Conservation (phyloP, 305 asterid species). For the Fraxinus baroniana region DNA sequence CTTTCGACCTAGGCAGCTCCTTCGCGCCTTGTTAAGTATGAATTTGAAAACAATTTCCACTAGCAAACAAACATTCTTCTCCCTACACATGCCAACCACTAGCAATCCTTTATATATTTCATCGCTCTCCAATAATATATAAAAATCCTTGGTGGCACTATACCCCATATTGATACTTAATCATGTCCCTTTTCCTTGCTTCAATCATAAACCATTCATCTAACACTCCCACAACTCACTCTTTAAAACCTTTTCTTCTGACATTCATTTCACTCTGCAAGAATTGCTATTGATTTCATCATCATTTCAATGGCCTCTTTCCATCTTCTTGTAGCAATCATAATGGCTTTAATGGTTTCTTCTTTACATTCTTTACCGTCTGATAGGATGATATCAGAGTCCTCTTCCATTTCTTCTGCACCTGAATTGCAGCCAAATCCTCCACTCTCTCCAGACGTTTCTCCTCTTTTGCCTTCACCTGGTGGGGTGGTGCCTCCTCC, state of each 20-base stretch:
- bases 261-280: constrained; percentile 8
- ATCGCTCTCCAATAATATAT: constrained; percentile 36
- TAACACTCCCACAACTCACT: constrained; percentile 17
- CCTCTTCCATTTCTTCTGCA: constrained; percentile 42
- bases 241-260: constrained; percentile 3
- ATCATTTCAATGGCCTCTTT: constrained; percentile 52
- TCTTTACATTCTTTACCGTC: constrained; percentile 35
- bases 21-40: background rate
- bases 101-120: constrained; percentile 32
- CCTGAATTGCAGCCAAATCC: constrained; percentile 53
- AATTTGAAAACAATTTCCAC: constrained; percentile 24
- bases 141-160: constrained; percentile 31
- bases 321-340: constrained; percentile 32
- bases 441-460: constrained; percentile 64
- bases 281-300: constrained; percentile 33
- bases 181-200: background rate
- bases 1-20: background rate
- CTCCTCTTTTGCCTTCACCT: constrained; percentile 75
- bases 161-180: constrained; percentile 39
- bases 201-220: constrained; percentile 10
- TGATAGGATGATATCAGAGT: constrained; percentile 10
- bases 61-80: constrained; percentile 32
- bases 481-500: constrained; percentile 39
- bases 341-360: constrained; percentile 27
- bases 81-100: constrained; percentile 43